phyloP scores from a whole-genome alignment of 23 red algal species.

The Gracilaria domingensis region DNA sequence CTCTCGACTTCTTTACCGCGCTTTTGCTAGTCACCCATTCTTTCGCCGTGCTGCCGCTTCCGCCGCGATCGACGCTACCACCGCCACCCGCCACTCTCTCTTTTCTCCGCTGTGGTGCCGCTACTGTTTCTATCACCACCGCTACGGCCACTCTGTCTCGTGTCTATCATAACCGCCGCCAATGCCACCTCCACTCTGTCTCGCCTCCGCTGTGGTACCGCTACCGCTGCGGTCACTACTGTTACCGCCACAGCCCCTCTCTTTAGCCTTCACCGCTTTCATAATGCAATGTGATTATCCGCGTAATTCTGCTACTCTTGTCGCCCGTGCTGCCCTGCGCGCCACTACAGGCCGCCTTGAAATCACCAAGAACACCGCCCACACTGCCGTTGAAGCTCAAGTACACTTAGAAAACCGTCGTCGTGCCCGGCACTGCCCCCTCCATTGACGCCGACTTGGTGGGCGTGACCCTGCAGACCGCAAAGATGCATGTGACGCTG shows the following conservation, averaged over 20 bases:
- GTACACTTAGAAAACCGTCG: slow-evolving; percentile 47
- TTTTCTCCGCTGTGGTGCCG: no score
- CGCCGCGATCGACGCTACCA: no score
- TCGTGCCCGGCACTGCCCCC: slow-evolving; percentile 45
- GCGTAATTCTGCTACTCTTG: slow-evolving; percentile 9
- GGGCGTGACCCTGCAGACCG: slow-evolving; percentile 55
- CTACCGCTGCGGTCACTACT: no score
- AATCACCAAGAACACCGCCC: slow-evolving; percentile 37
- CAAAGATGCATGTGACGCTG: slow-evolving; percentile 36
- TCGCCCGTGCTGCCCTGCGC: slow-evolving; percentile 23
- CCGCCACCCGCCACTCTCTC: no score
- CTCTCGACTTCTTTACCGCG: not conserved
- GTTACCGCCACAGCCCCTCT: no score
- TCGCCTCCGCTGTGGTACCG: no score
- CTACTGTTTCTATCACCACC: no score
- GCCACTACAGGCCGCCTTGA: not conserved
- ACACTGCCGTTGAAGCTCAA: slow-evolving; percentile 34
- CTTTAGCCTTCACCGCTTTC: no score
- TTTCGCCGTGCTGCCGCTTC: not conserved
- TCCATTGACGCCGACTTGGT: slow-evolving; percentile 54
- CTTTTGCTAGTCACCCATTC: no score
- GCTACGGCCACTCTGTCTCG: no score
- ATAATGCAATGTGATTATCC: not conserved
- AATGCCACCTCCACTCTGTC: no score
- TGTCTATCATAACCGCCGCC: no score